Evolutionary conservation across 495 filamentous ascomycete species (phyloP), one percentile per base, ranked within the genome.

Genomic region (Thermochaetoides thermophila): DNA sequence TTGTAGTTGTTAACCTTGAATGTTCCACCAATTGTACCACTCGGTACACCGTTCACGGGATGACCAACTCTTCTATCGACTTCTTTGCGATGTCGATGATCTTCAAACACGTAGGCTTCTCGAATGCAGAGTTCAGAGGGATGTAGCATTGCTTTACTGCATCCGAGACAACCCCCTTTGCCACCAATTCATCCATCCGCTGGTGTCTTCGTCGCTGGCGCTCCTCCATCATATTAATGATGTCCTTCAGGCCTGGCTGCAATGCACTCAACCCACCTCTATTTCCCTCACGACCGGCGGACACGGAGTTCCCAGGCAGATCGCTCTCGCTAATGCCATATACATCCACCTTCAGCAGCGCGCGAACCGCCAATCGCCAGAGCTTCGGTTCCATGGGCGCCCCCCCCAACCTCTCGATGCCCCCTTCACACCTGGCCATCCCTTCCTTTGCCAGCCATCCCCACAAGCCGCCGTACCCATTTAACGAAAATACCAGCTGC

Each of bases 321-420:
- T n/a, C 12, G 14, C 43, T 8, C n/a, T 51, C 50, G 30, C 53
- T 49, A 17, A 60, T 42, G n/a, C 63, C 63, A 47, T 71, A 71
- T 19, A 72, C 59, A 39, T 72, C 68, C 3, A 63, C 39, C 43
- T 57, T 59, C 16, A 72, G 44, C 34, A 72, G 47, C 7, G 67
- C 64, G 13, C 68, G 55, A 15, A 67, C 56, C 5, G 58, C 57
- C 13, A 57, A 48, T 15, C 67, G 52, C 68, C 68, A 72, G 38
- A 63, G 52, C 1, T 39, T 31, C 0, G 67, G 60, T 27, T 69
- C 59, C 49, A 72, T 54, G 13, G 44, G 32, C 13, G 39, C 38
- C 26, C 52, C 34, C 7, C 52, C 34, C 14, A 64, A 42, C 17
- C 24, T 30, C 7, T 34, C 42, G 7, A 21, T 4, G 14, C 29